These are phyloP conservation scores for Pseudevernia furfuracea DNA, from an alignment of 495 filamentous ascomycete genomes.

Conservation along the genomic window DNA sequence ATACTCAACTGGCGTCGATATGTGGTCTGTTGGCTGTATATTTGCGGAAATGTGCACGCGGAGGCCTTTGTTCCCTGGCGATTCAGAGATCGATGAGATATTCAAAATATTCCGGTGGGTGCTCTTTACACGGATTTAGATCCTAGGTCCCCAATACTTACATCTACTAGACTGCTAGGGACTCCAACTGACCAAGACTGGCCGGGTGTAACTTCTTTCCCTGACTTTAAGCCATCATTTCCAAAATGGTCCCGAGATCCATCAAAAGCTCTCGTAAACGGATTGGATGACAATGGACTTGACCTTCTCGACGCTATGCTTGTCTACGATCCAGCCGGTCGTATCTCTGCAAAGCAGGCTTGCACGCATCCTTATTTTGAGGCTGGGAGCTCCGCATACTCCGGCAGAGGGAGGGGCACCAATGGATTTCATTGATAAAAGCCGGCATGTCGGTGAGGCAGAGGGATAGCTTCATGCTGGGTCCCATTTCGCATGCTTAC, in stretches of 20 bases:
- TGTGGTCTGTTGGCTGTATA: constrained; percentile 99
- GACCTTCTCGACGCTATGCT: constrained; percentile 88
- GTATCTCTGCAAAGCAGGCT: constrained; percentile 93
- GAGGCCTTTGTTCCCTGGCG: constrained; percentile 93
- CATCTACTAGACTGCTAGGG: constrained; percentile 61
- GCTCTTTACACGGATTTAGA: not conserved
- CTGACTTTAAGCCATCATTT: constrained; percentile 95
- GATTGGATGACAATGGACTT: constrained; percentile 66
- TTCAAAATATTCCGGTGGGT: constrained; percentile 96
- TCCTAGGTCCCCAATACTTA: constrained; percentile 2
- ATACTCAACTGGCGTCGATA: constrained; percentile 97
- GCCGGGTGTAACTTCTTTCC: constrained; percentile 96
- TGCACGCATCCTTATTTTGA: constrained; percentile 90
- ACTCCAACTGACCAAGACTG: constrained; percentile 83
- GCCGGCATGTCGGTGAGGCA: not conserved
- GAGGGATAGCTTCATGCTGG: not conserved
- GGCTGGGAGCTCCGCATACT: constrained; percentile 50
- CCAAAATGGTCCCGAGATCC: constrained; percentile 86
- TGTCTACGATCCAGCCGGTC: constrained; percentile 87
- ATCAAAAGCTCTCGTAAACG: constrained; percentile 47
- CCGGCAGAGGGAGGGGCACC: constrained; percentile 36
- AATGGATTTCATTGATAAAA: constrained; percentile 37
- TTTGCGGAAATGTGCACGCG: constrained; percentile 99
- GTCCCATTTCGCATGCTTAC: not conserved
- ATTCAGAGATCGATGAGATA: constrained; percentile 99